These are phyloP conservation scores for Heliamphora pulchella DNA, from an alignment of 179 eudicot species.

Conservation along the genomic window DNA sequence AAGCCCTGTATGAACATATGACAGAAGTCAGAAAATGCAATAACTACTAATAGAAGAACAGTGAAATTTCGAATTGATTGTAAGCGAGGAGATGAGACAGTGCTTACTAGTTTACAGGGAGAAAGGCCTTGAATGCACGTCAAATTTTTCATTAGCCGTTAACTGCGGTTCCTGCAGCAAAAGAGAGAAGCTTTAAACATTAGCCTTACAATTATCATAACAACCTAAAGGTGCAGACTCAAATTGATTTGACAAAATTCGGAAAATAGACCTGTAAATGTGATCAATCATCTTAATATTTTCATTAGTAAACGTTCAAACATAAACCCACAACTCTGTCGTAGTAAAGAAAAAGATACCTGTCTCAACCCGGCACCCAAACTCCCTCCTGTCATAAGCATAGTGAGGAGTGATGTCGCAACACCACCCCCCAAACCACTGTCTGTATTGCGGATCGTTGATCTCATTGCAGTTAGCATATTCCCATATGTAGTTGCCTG, in stretches of 20 bases:
- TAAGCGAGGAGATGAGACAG: neutral
- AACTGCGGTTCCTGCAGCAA: conserved; percentile 83
- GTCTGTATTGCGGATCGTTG: conserved; percentile 53
- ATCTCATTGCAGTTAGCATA: conserved; percentile 73
- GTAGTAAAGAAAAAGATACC: conserved; percentile 33
- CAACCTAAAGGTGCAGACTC: neutral
- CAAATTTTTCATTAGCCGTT: conserved; percentile 72
- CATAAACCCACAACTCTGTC: neutral
- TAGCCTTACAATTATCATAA: neutral
- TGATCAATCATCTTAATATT: neutral
- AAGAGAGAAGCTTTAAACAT: conserved; percentile 2
- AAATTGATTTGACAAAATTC: neutral
- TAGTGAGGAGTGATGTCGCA: conserved; percentile 68
- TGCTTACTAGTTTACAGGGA: conserved; percentile 30
- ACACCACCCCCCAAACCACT: conserved; percentile 42
- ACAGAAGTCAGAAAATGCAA: no score
- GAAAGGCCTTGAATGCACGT: conserved; percentile 68
- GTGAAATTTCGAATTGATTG: neutral
- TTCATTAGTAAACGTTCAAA: neutral
- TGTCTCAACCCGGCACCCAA: conserved; percentile 53
- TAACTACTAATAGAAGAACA: neutral
- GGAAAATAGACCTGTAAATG: neutral
- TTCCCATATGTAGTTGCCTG: conserved; percentile 81
- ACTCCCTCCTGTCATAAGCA: conserved; percentile 86
- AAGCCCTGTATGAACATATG: no score